phyloP scores from a whole-genome alignment of 805 yeast species.

The Starmerella bombi region DNA sequence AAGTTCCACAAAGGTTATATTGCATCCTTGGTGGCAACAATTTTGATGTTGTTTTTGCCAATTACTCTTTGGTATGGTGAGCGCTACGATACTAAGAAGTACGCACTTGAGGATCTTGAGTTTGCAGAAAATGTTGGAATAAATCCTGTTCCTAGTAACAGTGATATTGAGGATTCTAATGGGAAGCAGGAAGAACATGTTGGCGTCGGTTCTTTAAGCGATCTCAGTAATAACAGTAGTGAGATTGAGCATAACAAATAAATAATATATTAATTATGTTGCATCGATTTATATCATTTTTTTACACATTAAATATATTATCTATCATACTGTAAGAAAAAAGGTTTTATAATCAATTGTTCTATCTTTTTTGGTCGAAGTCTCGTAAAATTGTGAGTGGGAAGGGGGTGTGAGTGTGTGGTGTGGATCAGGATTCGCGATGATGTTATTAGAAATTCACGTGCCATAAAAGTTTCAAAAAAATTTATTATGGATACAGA shows the following conservation, averaged over 20 bases:
- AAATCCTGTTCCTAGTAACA: not conserved
- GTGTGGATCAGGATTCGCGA: too few species aligned
- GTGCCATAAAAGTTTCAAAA: not conserved
- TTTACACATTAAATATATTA: too few species aligned
- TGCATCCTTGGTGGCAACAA: conserved; percentile 28
- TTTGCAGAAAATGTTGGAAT: conserved; percentile 1
- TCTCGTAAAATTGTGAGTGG: too few species aligned
- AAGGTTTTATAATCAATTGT: too few species aligned
- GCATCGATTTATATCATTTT: too few species aligned
- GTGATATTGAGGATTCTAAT: not conserved
- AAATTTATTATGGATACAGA: too few species aligned
- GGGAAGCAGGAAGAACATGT: not conserved
- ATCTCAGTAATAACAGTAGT: not conserved
- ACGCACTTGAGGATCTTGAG: conserved; percentile 13
- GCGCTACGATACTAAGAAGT: conserved; percentile 22
- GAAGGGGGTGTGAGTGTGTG: too few species aligned
- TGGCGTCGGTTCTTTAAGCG: not conserved
- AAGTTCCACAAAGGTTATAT: conserved; percentile 32
- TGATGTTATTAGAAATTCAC: too few species aligned
- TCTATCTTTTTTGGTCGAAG: too few species aligned
- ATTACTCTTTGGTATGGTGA: conserved; percentile 24
- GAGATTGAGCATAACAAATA: too few species aligned
- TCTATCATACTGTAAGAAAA: too few species aligned
- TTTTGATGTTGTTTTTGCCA: conserved; percentile 30
- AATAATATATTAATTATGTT: too few species aligned